Percentiles rank a stretch among this genome's conserved stretches.
Conservation (phyloP, 164 flowering plant genomes). For the Sextonia rubra region DNA sequence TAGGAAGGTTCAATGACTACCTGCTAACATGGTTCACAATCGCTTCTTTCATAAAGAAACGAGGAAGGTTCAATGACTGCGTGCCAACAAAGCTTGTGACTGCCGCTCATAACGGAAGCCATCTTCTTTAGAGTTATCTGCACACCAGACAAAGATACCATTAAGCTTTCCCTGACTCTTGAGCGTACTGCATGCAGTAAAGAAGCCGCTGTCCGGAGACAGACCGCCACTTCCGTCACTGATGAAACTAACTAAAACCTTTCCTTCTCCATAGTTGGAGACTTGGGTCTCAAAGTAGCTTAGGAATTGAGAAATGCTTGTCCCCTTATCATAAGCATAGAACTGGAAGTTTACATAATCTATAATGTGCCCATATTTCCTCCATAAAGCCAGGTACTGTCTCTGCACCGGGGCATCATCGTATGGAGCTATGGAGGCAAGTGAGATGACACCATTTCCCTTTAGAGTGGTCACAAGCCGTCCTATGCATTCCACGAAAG, state of each 20-base stretch:
- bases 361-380: slow-evolving; percentile 32
- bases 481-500: slow-evolving; percentile 47
- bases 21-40: neutral
- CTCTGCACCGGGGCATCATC: slow-evolving; percentile 38
- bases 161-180: slow-evolving; percentile 28
- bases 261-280: slow-evolving; percentile 40
- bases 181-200: slow-evolving; percentile 39
- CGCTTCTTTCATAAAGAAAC: neutral
- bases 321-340: slow-evolving; percentile 47
- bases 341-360: slow-evolving; percentile 64
- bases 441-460: slow-evolving; percentile 29
- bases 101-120: slow-evolving; percentile 38
- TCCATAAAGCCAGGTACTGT: slow-evolving; percentile 49
- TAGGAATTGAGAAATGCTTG: slow-evolving; percentile 32
- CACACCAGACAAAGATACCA: slow-evolving; percentile 60
- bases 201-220: slow-evolving; percentile 39
- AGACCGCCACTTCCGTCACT: slow-evolving; percentile 43
- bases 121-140: slow-evolving; percentile 41
- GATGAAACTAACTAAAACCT: slow-evolving; percentile 37
- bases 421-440: slow-evolving; percentile 58
- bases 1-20: slow-evolving; percentile 5
- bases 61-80: slow-evolving; percentile 6
- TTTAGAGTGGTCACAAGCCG: slow-evolving; percentile 34
- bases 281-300: slow-evolving; percentile 28
- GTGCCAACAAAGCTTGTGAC: slow-evolving; percentile 38